phyloP scores from a whole-genome alignment of 495 filamentous ascomycete genomes.

The Talaromyces wortmannii region DNA sequence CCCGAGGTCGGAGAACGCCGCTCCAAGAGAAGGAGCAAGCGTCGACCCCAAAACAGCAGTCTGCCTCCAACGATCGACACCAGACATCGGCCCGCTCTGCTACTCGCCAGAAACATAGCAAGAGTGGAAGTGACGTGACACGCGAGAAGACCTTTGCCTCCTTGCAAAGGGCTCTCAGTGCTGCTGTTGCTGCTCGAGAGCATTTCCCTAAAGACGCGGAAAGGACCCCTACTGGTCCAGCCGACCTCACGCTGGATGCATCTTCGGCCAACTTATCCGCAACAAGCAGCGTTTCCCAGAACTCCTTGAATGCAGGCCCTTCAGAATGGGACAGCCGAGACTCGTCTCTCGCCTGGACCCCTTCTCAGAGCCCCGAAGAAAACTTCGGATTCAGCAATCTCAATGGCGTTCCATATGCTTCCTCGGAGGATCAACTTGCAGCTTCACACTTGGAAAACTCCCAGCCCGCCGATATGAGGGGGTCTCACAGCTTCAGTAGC shows the following conservation, averaged over 20 bases:
- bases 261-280: neutral
- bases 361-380: constrained; percentile 24
- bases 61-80: constrained; percentile 15
- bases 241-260: neutral
- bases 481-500: neutral
- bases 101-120: constrained; percentile 26
- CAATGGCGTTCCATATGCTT: constrained; percentile 8
- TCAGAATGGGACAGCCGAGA: constrained; percentile 27
- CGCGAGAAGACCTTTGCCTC: constrained; percentile 39
- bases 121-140: constrained; percentile 34
- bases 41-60: constrained; percentile 24
- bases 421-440: constrained; percentile 17
- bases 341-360: constrained; percentile 24
- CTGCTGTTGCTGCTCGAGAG: constrained; percentile 33
- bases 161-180: constrained; percentile 37
- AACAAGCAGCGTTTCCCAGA: constrained; percentile 8
- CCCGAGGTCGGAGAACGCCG: constrained; percentile 22
- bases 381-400: constrained; percentile 15
- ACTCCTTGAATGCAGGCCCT: constrained; percentile 15
- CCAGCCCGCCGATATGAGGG: constrained; percentile 2
- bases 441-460: constrained; percentile 12
- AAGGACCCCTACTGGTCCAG: neutral
- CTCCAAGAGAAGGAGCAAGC: constrained; percentile 17
- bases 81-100: constrained; percentile 13
- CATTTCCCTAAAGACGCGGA: constrained; percentile 13